Evolutionary conservation across 1,139 yeast genomes (phyloP), one percentile per base, ranked within the genome.

Genomic region (Lodderomyces theae): DNA sequence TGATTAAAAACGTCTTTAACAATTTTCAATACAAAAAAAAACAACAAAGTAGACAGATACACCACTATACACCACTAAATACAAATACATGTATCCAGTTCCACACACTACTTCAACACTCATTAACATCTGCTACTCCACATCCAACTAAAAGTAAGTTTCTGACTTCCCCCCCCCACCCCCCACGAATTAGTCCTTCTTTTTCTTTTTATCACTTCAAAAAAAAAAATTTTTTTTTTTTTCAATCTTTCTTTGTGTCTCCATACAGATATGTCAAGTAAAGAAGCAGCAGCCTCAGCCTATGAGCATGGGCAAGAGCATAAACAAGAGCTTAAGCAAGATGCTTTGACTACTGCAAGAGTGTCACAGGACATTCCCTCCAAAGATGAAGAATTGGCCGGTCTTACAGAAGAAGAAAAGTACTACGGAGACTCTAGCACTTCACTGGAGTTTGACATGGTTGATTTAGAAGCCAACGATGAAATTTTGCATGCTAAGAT

Each of bases 391-490:
- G 31, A 28, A 11, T 15, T 28, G 18, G 31, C 16, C 13, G 18
- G 31, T 15, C 16, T 28, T 15, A 11, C 19, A 5, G 31, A 28
- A 6, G 31, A 28, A 8, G 45, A 45, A 26, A 42, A 37, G 4
- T 19, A 31, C 12, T 34, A 33, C 12, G 48, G 43, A 21, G 46
- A 46, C 25, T 33, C 49, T n/a, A n/a, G n/a, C 11, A 40, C 46
- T 2, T 51, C 54, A 1, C 50, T 52, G 3, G 52, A 44, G 18
- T 44, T 51, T 12, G 66, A 61, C 42, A 51, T 61, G 51, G 37
- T 49, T 4, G 64, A 58, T 23, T 42, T 58, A 12, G 64, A 57
- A 38, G 60, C 55, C 22, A 52, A 49, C 42, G 66, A 62, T 50
- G 49, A 30, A 2, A 60, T 56, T 2, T 46, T 63, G 24, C 52